Evolutionary conservation across 139 green algal species (phyloP).

Genomic region (Chlorella sp.): DNA sequence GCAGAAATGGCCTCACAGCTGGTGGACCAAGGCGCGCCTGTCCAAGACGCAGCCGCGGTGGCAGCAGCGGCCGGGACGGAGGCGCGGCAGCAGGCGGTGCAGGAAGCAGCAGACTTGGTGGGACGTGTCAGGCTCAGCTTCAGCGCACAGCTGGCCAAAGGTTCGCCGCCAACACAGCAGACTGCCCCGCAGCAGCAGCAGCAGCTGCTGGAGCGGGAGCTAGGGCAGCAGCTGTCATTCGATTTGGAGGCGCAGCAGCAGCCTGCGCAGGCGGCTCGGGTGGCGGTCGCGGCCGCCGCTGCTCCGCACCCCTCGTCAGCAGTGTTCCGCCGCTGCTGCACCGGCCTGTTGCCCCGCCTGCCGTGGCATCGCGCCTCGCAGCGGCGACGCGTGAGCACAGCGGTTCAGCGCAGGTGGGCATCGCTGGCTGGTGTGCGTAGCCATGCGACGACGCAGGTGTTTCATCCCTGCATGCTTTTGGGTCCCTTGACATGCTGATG

Average conservation of each 20-base stretch:
- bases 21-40: not conserved
- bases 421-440: too few species aligned
- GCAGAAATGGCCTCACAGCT: not conserved
- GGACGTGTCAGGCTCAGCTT: not conserved
- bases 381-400: too few species aligned
- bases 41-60: not conserved
- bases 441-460: too few species aligned
- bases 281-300: not conserved
- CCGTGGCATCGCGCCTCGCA: not conserved
- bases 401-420: not conserved
- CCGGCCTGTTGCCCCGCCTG: not conserved
- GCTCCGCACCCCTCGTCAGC: not conserved
- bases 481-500: too few species aligned
- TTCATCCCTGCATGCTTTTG: too few species aligned
- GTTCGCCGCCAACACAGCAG: not conserved
- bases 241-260: constrained; percentile 11
- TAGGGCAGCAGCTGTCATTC: not conserved
- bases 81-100: not conserved
- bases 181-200: not conserved
- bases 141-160: too few species aligned
- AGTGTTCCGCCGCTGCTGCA: constrained; percentile 22
- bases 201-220: not conserved
- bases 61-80: not conserved
- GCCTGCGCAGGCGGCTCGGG: not conserved
- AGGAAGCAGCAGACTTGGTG: not conserved